Percentiles rank a stretch among this genome's conserved stretches.
Evolutionary conservation across 495 filamentous ascomycete species (phyloP).

Genomic region (Paragyromitra xinjiangensis): DNA sequence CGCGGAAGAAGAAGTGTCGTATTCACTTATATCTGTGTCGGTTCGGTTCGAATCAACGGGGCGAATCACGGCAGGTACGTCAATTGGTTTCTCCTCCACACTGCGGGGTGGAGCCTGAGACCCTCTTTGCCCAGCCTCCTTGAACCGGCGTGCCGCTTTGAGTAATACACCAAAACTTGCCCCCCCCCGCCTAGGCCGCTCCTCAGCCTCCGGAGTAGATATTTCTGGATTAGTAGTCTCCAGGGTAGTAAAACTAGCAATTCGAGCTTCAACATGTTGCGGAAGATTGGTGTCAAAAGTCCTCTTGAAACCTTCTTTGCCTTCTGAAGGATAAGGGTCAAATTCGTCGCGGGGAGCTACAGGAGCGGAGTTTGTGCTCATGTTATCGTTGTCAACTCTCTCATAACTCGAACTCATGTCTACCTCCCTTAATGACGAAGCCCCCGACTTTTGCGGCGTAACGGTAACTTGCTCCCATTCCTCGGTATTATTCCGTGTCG

Average conservation of each 20-base stretch:
- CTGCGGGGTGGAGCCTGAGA: slow-evolving; percentile 11
- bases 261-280: slow-evolving; percentile 22
- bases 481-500: slow-evolving; percentile 29
- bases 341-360: slow-evolving; percentile 10
- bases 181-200: background rate
- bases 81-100: slow-evolving; percentile 3
- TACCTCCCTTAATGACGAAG: slow-evolving; percentile 32
- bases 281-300: slow-evolving; percentile 29
- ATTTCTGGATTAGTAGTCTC: background rate
- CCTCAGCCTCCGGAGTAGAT: slow-evolving; percentile 2
- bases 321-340: slow-evolving; percentile 17
- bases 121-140: slow-evolving; percentile 15
- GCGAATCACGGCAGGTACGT: background rate
- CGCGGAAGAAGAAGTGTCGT: slow-evolving; percentile 13
- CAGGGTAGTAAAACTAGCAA: background rate
- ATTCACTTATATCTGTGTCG: slow-evolving; percentile 22
- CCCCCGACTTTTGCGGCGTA: slow-evolving; percentile 27
- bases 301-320: slow-evolving; percentile 6
- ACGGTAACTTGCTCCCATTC: slow-evolving; percentile 38
- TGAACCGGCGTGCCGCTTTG: slow-evolving; percentile 16
- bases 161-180: slow-evolving; percentile 2
- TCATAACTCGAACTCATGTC: slow-evolving; percentile 41
- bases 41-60: slow-evolving; percentile 4
- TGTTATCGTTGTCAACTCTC: slow-evolving; percentile 30
- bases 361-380: slow-evolving; percentile 25